Evolutionary conservation across 2,329 filamentous ascomycete species (phyloP), one percentile per base, ranked within the genome.

Genomic region (Cyanodermella asteris): DNA sequence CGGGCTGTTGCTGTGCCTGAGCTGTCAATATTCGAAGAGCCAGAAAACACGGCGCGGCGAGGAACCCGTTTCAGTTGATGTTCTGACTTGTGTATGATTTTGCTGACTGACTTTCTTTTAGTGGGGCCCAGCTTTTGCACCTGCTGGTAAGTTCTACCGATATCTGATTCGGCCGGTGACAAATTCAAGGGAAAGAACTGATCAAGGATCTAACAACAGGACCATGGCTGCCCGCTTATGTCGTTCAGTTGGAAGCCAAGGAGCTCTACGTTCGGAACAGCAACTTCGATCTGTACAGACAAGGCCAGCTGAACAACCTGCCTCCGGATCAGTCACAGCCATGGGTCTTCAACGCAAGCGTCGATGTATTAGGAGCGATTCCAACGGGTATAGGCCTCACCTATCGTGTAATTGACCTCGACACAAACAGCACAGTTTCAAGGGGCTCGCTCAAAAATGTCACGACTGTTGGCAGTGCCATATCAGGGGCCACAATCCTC

Each of bases 71-170:
- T n/a, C n/a, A n/a, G n/a, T n/a, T n/a, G n/a, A n/a, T n/a, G n/a
- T n/a, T n/a, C n/a, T n/a, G n/a, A n/a, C n/a, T n/a, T n/a, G n/a
- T n/a, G n/a, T n/a, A n/a, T n/a, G n/a, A n/a, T n/a, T n/a, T n/a
- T n/a, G n/a, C n/a, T n/a, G n/a, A n/a, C n/a, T n/a, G n/a, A n/a
- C n/a, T n/a, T n/a, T n/a, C n/a, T n/a, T n/a, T n/a, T n/a, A n/a
- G n/a, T 67, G 63, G 63, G 61, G 61, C 7, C 62, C 61, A 7
- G 61, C 59, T 0, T 67, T 71, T 37, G 51, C 56, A n/a, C 63
- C 66, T 0, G 59, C 61, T n/a, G 66, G 67, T 3, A 59, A n/a
- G n/a, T n/a, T n/a, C n/a, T n/a, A n/a, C n/a, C n/a, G n/a, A n/a
- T n/a, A n/a, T n/a, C n/a, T n/a, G n/a, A n/a, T n/a, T n/a, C n/a